phyloP scores from a whole-genome alignment of 148 eudicot genomes.

The Rhododendron kiyosumense region DNA sequence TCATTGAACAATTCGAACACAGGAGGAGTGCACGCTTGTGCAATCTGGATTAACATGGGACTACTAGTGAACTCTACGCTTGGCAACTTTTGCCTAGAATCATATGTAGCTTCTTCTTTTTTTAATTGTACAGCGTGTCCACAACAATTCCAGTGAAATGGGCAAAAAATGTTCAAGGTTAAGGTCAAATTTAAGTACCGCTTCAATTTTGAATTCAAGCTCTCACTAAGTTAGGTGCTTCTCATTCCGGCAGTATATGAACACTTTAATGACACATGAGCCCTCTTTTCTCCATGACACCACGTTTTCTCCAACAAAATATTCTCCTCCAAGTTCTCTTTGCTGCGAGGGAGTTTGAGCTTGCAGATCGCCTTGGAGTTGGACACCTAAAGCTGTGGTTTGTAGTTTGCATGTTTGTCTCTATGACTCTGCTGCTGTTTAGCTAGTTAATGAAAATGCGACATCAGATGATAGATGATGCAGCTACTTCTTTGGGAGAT shows the following conservation, averaged over 20 bases:
- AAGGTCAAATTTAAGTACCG: not conserved
- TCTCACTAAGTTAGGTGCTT: not conserved
- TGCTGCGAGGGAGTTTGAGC: too few relatives aligned
- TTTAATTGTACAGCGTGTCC: not conserved
- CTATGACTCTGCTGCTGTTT: too few relatives aligned
- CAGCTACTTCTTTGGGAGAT: too few relatives aligned
- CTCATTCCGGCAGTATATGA: not conserved
- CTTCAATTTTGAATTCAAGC: not conserved
- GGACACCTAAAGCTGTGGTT: too few relatives aligned
- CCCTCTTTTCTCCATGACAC: not conserved
- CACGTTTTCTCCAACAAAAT: too few relatives aligned
- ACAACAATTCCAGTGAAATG: not conserved
- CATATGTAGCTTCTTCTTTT: not conserved
- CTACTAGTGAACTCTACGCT: not conserved
- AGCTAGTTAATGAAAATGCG: too few relatives aligned
- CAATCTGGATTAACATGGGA: not conserved
- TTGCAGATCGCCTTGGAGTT: too few relatives aligned
- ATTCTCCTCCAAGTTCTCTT: too few relatives aligned
- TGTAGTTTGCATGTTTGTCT: too few relatives aligned
- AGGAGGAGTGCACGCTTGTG: not conserved
- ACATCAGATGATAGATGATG: too few relatives aligned
- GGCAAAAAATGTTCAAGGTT: not conserved
- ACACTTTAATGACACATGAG: not conserved
- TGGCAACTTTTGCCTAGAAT: not conserved
- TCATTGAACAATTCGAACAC: not conserved